A percentile compares a stretch with the other conserved stretches of the same genome.
phyloP scores from a whole-genome alignment of 352 stramenopile species.

The Phytophthora palmivora region DNA sequence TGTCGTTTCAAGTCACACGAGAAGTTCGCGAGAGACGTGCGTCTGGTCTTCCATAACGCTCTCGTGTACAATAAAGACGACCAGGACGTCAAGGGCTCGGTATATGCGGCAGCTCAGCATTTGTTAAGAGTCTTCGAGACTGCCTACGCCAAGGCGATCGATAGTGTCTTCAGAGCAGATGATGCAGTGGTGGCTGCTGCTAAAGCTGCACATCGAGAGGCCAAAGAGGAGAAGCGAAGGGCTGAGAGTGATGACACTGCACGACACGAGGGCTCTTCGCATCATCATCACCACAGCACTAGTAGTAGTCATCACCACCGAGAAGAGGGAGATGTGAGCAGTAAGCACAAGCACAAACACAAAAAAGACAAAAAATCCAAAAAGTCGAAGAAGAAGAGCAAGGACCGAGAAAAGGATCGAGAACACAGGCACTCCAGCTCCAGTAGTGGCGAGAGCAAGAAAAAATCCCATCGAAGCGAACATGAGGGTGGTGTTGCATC shows the following conservation, averaged over 20 bases:
- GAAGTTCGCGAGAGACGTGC: slow-evolving; percentile 84
- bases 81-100: slow-evolving; percentile 76
- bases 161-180: slow-evolving; percentile 60
- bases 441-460: slow-evolving; percentile 45
- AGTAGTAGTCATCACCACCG: slow-evolving; percentile 23
- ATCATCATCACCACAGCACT: slow-evolving; percentile 18
- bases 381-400: slow-evolving; percentile 79
- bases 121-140: slow-evolving; percentile 85
- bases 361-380: slow-evolving; percentile 80
- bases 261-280: slow-evolving; percentile 11
- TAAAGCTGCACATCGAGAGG: slow-evolving; percentile 41
- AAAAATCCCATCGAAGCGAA: slow-evolving; percentile 53
- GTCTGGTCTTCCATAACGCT: slow-evolving; percentile 86
- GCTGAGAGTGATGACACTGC: slow-evolving; percentile 10
- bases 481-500: slow-evolving; percentile 4
- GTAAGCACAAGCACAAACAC: slow-evolving; percentile 65
- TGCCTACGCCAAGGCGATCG: slow-evolving; percentile 77
- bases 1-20: slow-evolving; percentile 88
- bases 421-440: slow-evolving; percentile 46
- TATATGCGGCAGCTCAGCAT: slow-evolving; percentile 83
- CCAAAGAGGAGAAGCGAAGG: slow-evolving; percentile 32
- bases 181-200: slow-evolving; percentile 30
- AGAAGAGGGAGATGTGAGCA: slow-evolving; percentile 41
- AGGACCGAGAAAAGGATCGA: slow-evolving; percentile 67
- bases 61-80: slow-evolving; percentile 83